Evolutionary conservation across 371 early-diverging fungal genomes (phyloP).

Genomic region (Mortierella polycephala): DNA sequence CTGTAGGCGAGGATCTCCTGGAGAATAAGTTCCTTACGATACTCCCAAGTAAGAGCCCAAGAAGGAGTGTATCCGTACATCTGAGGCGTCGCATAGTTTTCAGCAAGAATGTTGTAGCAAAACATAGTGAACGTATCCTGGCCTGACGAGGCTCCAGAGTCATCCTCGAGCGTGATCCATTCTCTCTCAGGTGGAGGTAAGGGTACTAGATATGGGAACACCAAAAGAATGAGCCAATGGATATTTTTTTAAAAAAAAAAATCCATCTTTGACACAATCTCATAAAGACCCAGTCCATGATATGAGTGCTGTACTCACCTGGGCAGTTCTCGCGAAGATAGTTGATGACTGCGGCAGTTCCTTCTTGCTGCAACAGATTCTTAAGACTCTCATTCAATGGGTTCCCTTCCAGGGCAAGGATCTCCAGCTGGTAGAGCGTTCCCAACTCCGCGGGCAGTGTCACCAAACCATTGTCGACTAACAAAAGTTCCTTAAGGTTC

Average conservation of each 20-base stretch:
- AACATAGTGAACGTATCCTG: constrained; percentile 85
- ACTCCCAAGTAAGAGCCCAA: constrained; percentile 96
- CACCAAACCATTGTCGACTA: constrained; percentile 94
- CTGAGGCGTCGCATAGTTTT: constrained; percentile 90
- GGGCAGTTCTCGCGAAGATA: constrained; percentile 94
- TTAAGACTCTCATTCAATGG: constrained; percentile 91
- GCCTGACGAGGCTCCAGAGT: constrained; percentile 30
- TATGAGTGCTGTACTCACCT: constrained; percentile 60
- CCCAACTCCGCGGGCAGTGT: constrained; percentile 95
- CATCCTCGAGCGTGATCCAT: constrained; percentile 84
- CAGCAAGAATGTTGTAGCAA: constrained; percentile 96
- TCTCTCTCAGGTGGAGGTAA: constrained; percentile 91
- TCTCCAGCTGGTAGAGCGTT: constrained; percentile 91
- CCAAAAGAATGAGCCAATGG: neutral
- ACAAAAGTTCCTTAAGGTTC: constrained; percentile 84
- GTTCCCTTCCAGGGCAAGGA: constrained; percentile 97
- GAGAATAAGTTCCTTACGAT: constrained; percentile 91
- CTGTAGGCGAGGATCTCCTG: constrained; percentile 89
- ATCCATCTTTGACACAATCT: neutral
- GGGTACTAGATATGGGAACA: constrained; percentile 61
- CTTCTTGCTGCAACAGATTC: constrained; percentile 87
- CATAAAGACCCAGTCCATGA: neutral
- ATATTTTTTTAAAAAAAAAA: neutral
- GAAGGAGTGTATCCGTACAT: constrained; percentile 97
- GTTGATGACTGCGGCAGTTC: constrained; percentile 84